Base-by-base conservation (phyloP, 331 rosid species). In the Cucumis variabilis region DNA sequence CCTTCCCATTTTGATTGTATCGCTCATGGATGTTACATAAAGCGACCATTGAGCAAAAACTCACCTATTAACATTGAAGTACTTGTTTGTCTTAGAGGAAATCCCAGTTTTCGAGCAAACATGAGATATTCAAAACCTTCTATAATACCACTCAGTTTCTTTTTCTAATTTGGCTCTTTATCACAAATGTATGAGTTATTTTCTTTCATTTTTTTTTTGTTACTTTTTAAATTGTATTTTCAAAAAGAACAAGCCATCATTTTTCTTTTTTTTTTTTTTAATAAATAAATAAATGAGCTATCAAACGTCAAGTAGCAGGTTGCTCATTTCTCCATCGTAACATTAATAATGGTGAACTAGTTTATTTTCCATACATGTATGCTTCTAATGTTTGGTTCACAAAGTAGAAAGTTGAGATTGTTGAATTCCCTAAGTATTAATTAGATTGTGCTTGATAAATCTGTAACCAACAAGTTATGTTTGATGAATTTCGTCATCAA, bases 1-100 rank as follows among this genome's bases (percentile, higher is more conserved):
- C 44, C 41, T 69, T 69, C 3, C 44, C 87, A 93, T 94, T 91
- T 93, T 89, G 89, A 89, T 85, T 88, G 94, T 2, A 13, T 83
- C 88, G 84, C 92, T 91, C 86, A 85, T 84, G 88, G 83, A 91
- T 28, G 89, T 88, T 16, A 37, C 76, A 89, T 89, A 91, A 66
- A 87, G 72, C 84, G 88, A 87, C 89, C 90, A 79, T 28, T 0
- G 50, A 71, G 50, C n/a, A 71, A 30, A 21, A 73, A 41, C 21
- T 73, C 80, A 21, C 80, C 55, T 9, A 72, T 72, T 37, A 73
- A 41, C 27, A 1, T 37, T 41, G 11, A 41, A 37, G 12, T 41
- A 73, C 16, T 20, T 73, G 12, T 41, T 74, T 21, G n/a, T n/a
- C n/a, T n/a, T 74, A 58, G 27, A 74, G 55, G 80, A 25, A 74